Conservation (phyloP, 306 rosid species). For the Alnus rubra region DNA sequence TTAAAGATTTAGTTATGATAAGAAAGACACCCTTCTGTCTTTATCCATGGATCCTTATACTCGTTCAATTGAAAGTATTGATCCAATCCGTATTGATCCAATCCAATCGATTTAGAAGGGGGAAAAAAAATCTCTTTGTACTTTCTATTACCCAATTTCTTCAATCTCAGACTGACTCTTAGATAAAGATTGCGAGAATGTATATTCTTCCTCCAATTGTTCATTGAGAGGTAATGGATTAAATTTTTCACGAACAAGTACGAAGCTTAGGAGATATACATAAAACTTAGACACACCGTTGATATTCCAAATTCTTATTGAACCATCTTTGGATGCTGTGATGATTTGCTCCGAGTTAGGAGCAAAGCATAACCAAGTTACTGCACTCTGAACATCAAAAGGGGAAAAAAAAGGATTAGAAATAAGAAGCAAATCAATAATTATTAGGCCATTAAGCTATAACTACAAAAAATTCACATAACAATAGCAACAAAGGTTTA, state of each 20-base stretch:
- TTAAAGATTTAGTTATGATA: neutral
- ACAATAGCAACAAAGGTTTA: neutral
- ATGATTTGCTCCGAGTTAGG: conserved; percentile 87
- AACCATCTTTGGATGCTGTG: conserved; percentile 94
- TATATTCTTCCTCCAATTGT: neutral
- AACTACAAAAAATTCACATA: neutral
- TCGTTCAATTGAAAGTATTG: neutral
- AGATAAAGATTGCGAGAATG: neutral
- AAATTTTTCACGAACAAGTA: neutral
- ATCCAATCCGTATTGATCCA: neutral
- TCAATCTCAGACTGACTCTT: neutral
- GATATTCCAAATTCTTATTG: conserved; percentile 95
- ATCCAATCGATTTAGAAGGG: neutral
- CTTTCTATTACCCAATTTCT: neutral
- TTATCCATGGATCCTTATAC: neutral
- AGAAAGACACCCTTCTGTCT: neutral
- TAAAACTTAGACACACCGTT: conserved; percentile 56
- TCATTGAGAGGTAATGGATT: neutral
- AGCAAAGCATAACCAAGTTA: conserved; percentile 93
- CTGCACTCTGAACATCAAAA: conserved; percentile 76
- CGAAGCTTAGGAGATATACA: conserved; percentile 7
- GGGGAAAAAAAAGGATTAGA: conserved; percentile 8
- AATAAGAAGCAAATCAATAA: neutral
- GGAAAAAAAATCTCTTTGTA: neutral
- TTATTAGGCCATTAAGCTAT: neutral